Evolutionary conservation across 2,329 filamentous ascomycete genomes (phyloP), one percentile per base, ranked within the genome.

Genomic region (Neocucurbitaria cava): DNA sequence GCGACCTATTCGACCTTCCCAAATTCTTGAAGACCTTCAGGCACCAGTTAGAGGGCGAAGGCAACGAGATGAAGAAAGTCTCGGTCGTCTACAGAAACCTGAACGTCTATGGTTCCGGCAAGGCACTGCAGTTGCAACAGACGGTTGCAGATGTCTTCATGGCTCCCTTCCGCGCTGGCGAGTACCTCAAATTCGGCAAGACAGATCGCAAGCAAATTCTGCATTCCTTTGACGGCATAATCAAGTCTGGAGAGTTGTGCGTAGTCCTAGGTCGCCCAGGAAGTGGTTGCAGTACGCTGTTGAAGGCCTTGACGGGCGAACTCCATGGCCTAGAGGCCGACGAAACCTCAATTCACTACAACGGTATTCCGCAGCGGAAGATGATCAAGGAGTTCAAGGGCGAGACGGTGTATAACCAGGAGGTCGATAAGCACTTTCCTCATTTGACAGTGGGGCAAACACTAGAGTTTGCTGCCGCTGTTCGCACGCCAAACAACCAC

Each of bases 121-220:
- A 83, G 2, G 87, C 87, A 0, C 70, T 92, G 21, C 87, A 90
- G 59, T 77, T 91, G 1, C 89, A 92, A 67, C 79, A 86, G 50
- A 91, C 85, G 2, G 86, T 92, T 3, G 81, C 78, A 2, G 86
- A 86, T 1, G 74, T 85, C 7, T 69, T 90, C 20, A 71, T 83
- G 55, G 78, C 83, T 0, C 89, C 87, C 0, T 74, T 90, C 20
- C 80, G 85, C 1, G 68, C 85, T 0, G 78, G 82, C 1, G 84
- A 90, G 52, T 75, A 82, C 52, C 69, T 76, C 39, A 69, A 70
- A 50, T 70, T 76, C 39, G 69, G 71, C 20, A 79, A 79, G 39
- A 76, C 79, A 17, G 73, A 78, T 0, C 81, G 82, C 57, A 86
- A 85, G 62, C 80, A 82, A 2, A 87, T 86, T 54, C 64, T 87